Evolutionary conservation across 73 alveolate genomes (phyloP).

Genomic region (Tetrahymena elliotti): DNA sequence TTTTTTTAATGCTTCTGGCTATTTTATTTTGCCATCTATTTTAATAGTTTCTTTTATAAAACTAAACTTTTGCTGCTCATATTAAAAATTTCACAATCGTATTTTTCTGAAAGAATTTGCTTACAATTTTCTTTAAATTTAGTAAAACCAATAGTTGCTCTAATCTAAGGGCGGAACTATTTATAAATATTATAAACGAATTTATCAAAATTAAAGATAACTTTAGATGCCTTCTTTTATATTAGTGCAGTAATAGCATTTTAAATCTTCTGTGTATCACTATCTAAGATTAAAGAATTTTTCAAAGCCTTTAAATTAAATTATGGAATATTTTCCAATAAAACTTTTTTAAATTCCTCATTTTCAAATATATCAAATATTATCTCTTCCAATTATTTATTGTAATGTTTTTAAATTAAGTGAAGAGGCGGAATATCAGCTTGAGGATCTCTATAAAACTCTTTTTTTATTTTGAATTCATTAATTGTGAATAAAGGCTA

Average conservation of each 20-base stretch:
- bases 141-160: not conserved
- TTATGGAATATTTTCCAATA: not conserved
- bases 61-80: not conserved
- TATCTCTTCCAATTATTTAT: not conserved
- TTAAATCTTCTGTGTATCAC: not conserved
- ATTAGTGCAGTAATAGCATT: not conserved
- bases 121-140: not conserved
- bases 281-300: not conserved
- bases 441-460: not conserved
- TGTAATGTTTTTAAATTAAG: not conserved
- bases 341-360: not conserved
- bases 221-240: not conserved
- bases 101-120: not conserved
- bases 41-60: not conserved
- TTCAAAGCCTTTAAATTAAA: not conserved
- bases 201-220: not conserved
- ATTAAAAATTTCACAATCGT: not conserved
- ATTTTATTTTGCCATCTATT: not conserved
- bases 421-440: not conserved
- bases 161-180: not conserved
- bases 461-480: not conserved
- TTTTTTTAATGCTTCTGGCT: not conserved
- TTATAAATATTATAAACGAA: not conserved
- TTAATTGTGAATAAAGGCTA: not conserved
- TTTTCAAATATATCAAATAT: not conserved